Base-by-base conservation (phyloP, 306 rosid genomes). In the Prunus davidiana region DNA sequence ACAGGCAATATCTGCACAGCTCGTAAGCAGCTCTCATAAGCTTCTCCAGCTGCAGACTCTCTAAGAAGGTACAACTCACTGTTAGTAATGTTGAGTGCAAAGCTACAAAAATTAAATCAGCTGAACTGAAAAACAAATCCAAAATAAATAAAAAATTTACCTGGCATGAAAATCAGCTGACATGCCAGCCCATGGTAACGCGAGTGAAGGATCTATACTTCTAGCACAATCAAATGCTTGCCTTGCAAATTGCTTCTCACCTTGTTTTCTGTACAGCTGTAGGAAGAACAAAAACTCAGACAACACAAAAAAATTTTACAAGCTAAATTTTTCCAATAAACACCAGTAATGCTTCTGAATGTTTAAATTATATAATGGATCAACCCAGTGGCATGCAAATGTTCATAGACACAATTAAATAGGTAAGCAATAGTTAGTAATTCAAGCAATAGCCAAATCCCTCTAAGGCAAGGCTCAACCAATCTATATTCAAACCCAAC, bases 101-200 rank as follows among this genome's bases (percentile, higher is more conserved):
- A n/a, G 18, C 15, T 46, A 12, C 8, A 3, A 24, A 38, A 24
- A 54, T 12, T 28, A 13, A 52, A 49, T 25, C 43, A 69, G 43
- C 11, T 69, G 56, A 70, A 50, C 6, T 19, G 19, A 24, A 74
- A 52, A 73, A 65, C 45, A 71, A 5, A 20, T 5, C 50, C 16
- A 47, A 76, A 76, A 12, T 72, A 45, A 61, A 58, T 50, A 61
- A 51, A 49, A 72, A 74, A 25, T 52, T 80, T 76, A 93, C 98
- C 96, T 76, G 24, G 78, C 30, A 64, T 84, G 76, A 79, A 81
- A 87, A 81, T 87, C 96, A 13, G 93, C 96, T 45, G 98, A 83
- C 97, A 94, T 94, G 91, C 98, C 91, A 55, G 98, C 98, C 98
- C 98, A 94, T 27, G 98, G 96, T 84, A 91, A 78, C 71, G 97